Evolutionary conservation across 331 rosid species (phyloP).

Genomic region (Cucumis variabilis): DNA sequence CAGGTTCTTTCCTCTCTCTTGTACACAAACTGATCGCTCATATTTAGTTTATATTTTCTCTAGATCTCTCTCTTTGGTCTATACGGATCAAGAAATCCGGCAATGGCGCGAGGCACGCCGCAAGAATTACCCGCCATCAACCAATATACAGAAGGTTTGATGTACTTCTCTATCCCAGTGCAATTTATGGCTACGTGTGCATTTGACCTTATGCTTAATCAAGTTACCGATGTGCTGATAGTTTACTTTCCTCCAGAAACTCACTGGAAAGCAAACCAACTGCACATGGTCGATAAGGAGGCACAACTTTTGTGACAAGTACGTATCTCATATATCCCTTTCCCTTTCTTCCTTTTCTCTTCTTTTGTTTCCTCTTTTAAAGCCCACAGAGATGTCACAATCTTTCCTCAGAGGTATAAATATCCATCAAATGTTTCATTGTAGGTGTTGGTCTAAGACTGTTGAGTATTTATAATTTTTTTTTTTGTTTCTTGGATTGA

Average conservation of each 20-base stretch:
- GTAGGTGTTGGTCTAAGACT: too few relatives aligned
- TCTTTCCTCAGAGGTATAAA: not conserved
- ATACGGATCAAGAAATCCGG: constrained; percentile 73
- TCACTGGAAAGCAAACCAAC: constrained; percentile 30
- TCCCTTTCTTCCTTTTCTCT: not conserved
- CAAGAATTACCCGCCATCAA: constrained; percentile 69
- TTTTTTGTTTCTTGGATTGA: not conserved
- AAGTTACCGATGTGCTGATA: constrained; percentile 32
- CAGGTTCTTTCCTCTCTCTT: too few relatives aligned
- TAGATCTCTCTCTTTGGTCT: constrained; percentile 55
- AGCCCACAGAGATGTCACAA: not conserved
- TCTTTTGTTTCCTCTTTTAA: not conserved
- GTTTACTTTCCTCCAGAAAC: constrained; percentile 55
- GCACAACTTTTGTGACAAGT: constrained; percentile 64
- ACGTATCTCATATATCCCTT: not conserved
- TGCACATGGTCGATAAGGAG: constrained; percentile 53
- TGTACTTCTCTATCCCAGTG: not conserved
- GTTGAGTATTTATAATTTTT: too few relatives aligned
- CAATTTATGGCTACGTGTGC: not conserved
- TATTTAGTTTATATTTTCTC: constrained; percentile 22
- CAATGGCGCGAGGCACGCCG: constrained; percentile 89
- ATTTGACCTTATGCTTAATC: not conserved
- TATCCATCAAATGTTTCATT: not conserved
- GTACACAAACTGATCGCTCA: too few relatives aligned
- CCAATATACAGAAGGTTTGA: constrained; percentile 62